Evolutionary conservation across 257 asterid genomes (phyloP), one percentile per base, ranked within the genome.

Genomic region (Verbascum thapsus): DNA sequence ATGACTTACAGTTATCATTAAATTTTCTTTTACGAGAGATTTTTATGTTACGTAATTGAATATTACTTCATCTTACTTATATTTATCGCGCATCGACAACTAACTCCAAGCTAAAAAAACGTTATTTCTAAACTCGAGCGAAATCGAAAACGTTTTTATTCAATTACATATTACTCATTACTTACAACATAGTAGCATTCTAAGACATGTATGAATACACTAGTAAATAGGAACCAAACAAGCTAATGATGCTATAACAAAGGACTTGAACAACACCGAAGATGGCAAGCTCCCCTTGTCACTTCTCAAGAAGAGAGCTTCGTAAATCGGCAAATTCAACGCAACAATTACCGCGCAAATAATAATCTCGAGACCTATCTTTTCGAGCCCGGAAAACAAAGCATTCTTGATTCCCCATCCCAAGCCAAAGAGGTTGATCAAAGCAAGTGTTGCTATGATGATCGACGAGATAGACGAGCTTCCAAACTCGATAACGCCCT

Each of bases 401-500:
- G 61, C 53, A 11, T 10, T 76, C 78, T 38, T 67, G 69, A 74
- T 42, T 16, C 83, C 88, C 80, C 76, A 81, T 4, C 53, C 53
- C 16, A 80, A 62, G 58, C 85, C 13, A 39, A 80, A 16, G 17
- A 82, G 70, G 61, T 87, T 84, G 15, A 87, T 38, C 59, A 82
- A 8, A 9, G 86, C 82, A 23, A 87, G 35, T 7, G 88, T 71
- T 4, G 90, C 57, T 3, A 72, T 75, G 23, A 82, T 78, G 2
- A 72, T 47, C 34, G 72, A 82, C 86, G 80, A 64, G 10, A 66
- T 52, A 6, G 86, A 84, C 4, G 78, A 71, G 63, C 76, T 80
- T n/a, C 95, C 92, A 22, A 87, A 87, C 43, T 87, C 94, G 56
- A 82, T 53, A 3, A 78, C 72, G 53, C 69, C 92, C 7, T 80